Evolutionary conservation across 495 filamentous ascomycete genomes (phyloP).

Genomic region (Lophiostoma macrostomum): DNA sequence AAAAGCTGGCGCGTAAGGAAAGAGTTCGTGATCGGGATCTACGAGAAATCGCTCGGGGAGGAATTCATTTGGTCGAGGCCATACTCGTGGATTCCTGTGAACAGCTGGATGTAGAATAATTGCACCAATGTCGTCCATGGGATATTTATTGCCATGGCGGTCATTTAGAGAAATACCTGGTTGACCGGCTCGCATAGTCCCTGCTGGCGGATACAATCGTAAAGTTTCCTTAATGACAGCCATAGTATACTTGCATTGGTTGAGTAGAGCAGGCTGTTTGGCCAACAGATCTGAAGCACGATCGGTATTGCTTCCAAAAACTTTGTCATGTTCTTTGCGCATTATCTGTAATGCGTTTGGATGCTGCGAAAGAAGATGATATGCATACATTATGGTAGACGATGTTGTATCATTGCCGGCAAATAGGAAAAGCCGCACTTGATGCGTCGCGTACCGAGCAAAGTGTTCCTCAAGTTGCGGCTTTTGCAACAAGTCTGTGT

Average conservation of each 20-base stretch:
- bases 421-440: constrained; percentile 42
- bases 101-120: constrained; percentile 25
- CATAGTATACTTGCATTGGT: constrained; percentile 11
- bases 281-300: constrained; percentile 4
- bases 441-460: background rate
- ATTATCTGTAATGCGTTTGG: constrained; percentile 34
- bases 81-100: constrained; percentile 12
- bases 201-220: constrained; percentile 16
- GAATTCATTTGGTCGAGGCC: constrained; percentile 5
- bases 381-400: constrained; percentile 42
- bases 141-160: constrained; percentile 31
- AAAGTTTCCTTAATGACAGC: constrained; percentile 25
- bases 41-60: constrained; percentile 24
- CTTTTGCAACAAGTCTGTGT: background rate
- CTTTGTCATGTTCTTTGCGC: constrained; percentile 3
- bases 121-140: constrained; percentile 32
- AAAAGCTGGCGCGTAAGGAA: background rate
- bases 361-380: constrained; percentile 48
- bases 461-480: constrained; percentile 1
- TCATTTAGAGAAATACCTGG: constrained; percentile 24
- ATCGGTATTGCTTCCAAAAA: background rate
- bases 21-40: constrained; percentile 1
- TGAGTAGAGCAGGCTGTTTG: constrained; percentile 5
- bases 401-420: constrained; percentile 52
- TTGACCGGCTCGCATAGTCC: constrained; percentile 15